phyloP scores from a whole-genome alignment of 2,329 filamentous ascomycete species.

The Aspergillus melleus region DNA sequence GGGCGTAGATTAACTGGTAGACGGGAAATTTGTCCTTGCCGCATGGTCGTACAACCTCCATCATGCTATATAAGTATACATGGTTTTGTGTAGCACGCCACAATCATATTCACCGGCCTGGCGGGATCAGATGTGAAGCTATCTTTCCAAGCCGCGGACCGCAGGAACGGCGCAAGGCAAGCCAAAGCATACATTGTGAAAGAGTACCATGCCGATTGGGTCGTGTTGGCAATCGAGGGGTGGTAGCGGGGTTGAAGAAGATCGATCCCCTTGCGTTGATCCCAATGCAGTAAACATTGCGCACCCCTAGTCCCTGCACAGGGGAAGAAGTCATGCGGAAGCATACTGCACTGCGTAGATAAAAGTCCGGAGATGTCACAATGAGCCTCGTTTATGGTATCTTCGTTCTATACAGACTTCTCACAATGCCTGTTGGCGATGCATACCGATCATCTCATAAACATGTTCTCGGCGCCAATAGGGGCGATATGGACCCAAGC shows the following conservation, averaged over 20 bases:
- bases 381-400: background rate
- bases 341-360: background rate
- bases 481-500: background rate
- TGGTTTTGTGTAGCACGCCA: background rate
- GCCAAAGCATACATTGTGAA: background rate
- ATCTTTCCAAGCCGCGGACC: background rate
- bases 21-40: too few species aligned
- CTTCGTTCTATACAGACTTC: background rate
- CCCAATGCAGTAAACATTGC: background rate
- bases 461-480: constrained; percentile 1
- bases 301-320: background rate
- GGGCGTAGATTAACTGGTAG: too few species aligned
- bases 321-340: background rate
- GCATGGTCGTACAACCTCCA: background rate
- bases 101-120: background rate
- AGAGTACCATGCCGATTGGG: background rate
- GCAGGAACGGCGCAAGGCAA: background rate
- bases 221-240: background rate
- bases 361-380: background rate
- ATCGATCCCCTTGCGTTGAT: constrained; percentile 9
- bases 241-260: constrained; percentile 6
- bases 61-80: background rate
- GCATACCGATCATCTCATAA: constrained; percentile 8
- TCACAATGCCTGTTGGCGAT: constrained; percentile 14
- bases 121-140: background rate